Conservation (phyloP, 768 basidiomycete species). For the Phanerodontia chrysosporium region DNA sequence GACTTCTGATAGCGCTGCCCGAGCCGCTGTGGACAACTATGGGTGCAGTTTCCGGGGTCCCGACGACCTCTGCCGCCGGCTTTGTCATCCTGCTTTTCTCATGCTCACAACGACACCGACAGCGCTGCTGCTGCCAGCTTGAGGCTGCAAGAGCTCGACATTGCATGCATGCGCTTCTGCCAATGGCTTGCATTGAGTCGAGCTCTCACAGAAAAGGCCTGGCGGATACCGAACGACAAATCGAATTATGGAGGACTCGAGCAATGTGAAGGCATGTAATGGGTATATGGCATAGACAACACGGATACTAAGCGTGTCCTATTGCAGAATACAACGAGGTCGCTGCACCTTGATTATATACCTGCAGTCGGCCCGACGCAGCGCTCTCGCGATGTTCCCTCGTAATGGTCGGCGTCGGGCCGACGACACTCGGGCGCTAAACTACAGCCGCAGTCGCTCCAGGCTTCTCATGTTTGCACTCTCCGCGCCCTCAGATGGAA, state of each 20-base stretch:
- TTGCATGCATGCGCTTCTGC: too few species aligned
- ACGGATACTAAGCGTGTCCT: neutral
- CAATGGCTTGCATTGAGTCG: too few species aligned
- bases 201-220: too few species aligned
- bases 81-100: neutral
- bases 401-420: neutral
- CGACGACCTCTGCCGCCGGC: neutral
- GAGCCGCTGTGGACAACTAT: neutral
- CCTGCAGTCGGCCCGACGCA: neutral
- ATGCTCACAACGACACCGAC: neutral
- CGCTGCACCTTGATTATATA: neutral
- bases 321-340: neutral
- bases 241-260: too few species aligned
- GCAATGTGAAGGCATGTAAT: too few species aligned
- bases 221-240: too few species aligned
- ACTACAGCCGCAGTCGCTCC: neutral
- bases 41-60: neutral
- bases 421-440: neutral
- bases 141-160: too few species aligned
- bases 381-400: neutral
- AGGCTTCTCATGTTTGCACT: too few species aligned
- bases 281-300: too few species aligned
- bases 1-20: too few species aligned
- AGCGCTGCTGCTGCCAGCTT: too few species aligned
- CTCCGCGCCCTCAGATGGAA: too few species aligned